A percentile compares a stretch with the other conserved stretches of the same genome.
Evolutionary conservation across 2,329 filamentous ascomycete species (phyloP).

Genomic region (Neofusicoccum ribis): DNA sequence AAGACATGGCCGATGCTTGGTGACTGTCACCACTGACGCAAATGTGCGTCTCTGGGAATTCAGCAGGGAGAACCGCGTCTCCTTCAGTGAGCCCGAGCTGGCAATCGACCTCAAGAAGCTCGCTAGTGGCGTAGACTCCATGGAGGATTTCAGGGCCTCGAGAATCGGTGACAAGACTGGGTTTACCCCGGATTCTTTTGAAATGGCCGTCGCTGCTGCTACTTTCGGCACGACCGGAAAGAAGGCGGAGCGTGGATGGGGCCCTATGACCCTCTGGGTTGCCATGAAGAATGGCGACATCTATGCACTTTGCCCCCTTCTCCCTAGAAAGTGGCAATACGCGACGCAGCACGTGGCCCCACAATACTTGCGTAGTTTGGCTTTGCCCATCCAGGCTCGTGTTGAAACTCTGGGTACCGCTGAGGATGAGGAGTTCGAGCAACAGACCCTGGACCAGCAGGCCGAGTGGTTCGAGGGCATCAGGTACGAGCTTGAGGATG

Average conservation of each 20-base stretch:
- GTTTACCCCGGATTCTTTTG: conserved; percentile 85
- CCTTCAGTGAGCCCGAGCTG: conserved; percentile 79
- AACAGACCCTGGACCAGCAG: conserved; percentile 52
- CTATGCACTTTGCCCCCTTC: conserved; percentile 86
- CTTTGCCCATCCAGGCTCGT: conserved; percentile 45
- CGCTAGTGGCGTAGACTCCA: conserved; percentile 75
- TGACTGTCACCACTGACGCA: conserved; percentile 86
- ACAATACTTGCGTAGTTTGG: conserved; percentile 18
- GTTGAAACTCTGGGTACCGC: conserved; percentile 41
- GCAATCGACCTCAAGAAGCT: conserved; percentile 88
- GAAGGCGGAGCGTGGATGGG: conserved; percentile 70
- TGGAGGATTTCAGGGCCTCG: conserved; percentile 81
- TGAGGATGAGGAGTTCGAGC: conserved; percentile 46
- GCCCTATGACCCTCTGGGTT: conserved; percentile 93
- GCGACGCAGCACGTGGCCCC: conserved; percentile 27
- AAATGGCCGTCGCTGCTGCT: conserved; percentile 91
- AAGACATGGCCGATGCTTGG: conserved; percentile 74
- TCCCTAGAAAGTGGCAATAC: conserved; percentile 81
- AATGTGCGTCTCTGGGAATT: conserved; percentile 90
- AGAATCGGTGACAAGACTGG: conserved; percentile 72
- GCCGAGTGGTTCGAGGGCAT: conserved; percentile 57
- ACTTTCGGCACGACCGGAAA: conserved; percentile 75
- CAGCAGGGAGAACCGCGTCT: conserved; percentile 78
- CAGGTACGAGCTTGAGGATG: conserved; percentile 47
- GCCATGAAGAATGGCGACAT: conserved; percentile 94